Evolutionary conservation across 148 eudicot genomes (phyloP), one percentile per base, ranked within the genome.

Genomic region (Oxyria digyna): DNA sequence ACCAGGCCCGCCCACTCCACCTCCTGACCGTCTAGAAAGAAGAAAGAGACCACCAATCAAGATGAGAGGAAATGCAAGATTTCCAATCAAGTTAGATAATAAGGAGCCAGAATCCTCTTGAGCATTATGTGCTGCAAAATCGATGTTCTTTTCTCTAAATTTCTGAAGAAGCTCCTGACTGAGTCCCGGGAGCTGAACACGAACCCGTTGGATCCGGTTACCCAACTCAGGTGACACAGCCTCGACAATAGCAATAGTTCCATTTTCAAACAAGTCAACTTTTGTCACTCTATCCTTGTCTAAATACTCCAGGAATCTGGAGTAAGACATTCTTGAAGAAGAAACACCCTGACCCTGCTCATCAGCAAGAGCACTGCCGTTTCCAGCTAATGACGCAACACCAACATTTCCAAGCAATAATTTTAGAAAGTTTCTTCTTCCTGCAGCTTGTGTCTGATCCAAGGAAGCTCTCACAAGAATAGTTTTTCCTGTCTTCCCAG

Each of bases 1-100:
- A 64, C 99, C 99, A 15, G 99, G 99, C 42, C 99, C 99, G 21
- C 97, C 99, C 89, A 87, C 84, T 52, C 99, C 99, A 46, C 99
- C 99, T 6, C 83, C 67, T 43, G 89, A 80, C 13, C 97, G 89
- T 59, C 99, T 80, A 31, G 97, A 95, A 64, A 94, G 93, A 72
- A 95, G 93, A 67, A 91, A 95, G 63, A 95, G 90, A 31, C 99
- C 99, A 17, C 99, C 99, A 8, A 95, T 88, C 76, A 91, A 77
- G 71, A 95, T 78, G 13, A 88, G 75, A 0, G 99, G 99, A 74
- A 95, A 95, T 41, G 96, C 96, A 18, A 95, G 79, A 72, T 91
- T 95, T 64, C 97, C 99, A 70, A 95, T 85, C 78, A 95, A 84
- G 79, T 95, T 95, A 78, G 84, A 87, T 41, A 95, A 69, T n/a